These are phyloP conservation scores for Fraxinus floribunda DNA, from an alignment of 305 asterid genomes.

Conservation along the genomic window DNA sequence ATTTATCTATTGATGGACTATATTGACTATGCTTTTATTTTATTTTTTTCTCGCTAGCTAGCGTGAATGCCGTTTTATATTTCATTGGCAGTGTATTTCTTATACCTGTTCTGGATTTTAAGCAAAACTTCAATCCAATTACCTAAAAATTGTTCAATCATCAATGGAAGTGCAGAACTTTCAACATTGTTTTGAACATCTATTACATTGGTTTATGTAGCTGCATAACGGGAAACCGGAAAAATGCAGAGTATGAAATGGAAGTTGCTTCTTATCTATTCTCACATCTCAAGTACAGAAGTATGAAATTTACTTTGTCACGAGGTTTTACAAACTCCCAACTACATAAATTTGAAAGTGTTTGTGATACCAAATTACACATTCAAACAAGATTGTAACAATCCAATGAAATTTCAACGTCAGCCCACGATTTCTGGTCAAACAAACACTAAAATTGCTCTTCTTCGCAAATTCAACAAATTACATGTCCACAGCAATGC, in stretches of 20 bases:
- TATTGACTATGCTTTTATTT: background rate
- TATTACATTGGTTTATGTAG: background rate
- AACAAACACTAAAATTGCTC: background rate
- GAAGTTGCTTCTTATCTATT: background rate
- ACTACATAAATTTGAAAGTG: conserved; percentile 2
- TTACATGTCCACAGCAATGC: conserved; percentile 42
- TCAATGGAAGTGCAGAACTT: background rate
- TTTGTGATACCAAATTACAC: background rate
- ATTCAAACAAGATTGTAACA: background rate
- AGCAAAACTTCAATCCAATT: background rate
- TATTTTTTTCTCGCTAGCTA: background rate
- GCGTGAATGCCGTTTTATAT: background rate
- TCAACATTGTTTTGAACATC: background rate
- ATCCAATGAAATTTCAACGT: background rate
- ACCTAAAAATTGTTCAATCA: background rate
- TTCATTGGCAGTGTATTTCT: background rate
- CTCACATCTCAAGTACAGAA: background rate
- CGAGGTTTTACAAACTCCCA: background rate
- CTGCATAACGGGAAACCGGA: background rate
- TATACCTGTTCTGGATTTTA: background rate
- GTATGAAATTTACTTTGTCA: background rate
- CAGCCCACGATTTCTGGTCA: background rate
- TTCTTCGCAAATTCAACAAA: background rate
- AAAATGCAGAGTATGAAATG: background rate
- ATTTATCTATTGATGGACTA: background rate